Percentiles rank a stretch among this genome's conserved stretches.
These are phyloP conservation scores for Anastatica hierochuntica DNA, from an alignment of 345 rosid species.

Conservation along the genomic window DNA sequence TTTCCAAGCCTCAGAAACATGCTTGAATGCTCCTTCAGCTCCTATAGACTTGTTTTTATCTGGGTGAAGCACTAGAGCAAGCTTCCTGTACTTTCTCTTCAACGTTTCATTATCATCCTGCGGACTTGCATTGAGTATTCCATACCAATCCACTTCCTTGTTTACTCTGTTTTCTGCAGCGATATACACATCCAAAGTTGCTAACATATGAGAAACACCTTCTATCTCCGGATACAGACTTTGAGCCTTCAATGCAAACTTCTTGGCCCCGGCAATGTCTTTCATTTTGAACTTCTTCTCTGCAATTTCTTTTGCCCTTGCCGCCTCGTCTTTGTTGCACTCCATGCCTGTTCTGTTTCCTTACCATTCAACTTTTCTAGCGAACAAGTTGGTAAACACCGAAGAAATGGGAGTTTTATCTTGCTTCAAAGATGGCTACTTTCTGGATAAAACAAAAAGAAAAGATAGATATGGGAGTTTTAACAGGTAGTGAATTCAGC, in stretches of 20 bases:
- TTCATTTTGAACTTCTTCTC: slow-evolving; percentile 45
- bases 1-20: slow-evolving; percentile 59
- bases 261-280: slow-evolving; percentile 49
- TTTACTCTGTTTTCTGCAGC: slow-evolving; percentile 39
- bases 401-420: neutral
- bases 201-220: slow-evolving; percentile 46
- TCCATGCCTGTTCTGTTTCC: slow-evolving; percentile 41
- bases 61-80: slow-evolving; percentile 59
- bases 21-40: slow-evolving; percentile 66
- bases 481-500: neutral
- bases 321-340: slow-evolving; percentile 61
- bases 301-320: slow-evolving; percentile 56
- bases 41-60: slow-evolving; percentile 57
- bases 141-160: slow-evolving; percentile 49
- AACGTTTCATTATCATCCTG: slow-evolving; percentile 43
- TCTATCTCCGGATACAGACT: slow-evolving; percentile 49
- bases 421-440: slow-evolving; percentile 1
- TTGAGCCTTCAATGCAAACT: slow-evolving; percentile 62
- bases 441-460: neutral
- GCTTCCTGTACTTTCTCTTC: slow-evolving; percentile 53
- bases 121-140: slow-evolving; percentile 42
- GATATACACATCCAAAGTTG: slow-evolving; percentile 40
- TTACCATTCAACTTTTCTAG: neutral
- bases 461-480: neutral
- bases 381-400: neutral